Base-by-base conservation (phyloP, 257 asterid genomes). In the Jacaranda mimosifolia region DNA sequence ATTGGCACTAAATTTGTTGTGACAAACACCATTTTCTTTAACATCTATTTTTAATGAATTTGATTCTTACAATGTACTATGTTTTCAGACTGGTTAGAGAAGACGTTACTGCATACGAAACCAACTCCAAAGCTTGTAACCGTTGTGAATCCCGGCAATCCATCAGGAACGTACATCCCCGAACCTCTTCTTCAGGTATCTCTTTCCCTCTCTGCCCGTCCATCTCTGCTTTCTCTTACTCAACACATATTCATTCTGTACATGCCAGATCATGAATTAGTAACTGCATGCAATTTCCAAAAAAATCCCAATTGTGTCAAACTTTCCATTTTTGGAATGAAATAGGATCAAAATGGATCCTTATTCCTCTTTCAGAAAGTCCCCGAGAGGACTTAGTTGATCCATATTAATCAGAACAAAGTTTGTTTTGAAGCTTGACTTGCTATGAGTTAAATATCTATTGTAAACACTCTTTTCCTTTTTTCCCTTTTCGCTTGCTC, bases 71-170 rank as follows among this genome's bases (percentile, higher is more conserved):
- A 68, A 48, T 45, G 19, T 74, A 43, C 14, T 70, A 38, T 68
- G 36, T 79, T 81, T 64, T 80, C 91, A 96, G 99, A 90, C 46
- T 96, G 99, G 99, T 84, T 96, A 68, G 98, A 91, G 81, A 87
- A 72, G 86, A 91, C 92, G 8, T 79, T 96, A 63, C 72, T 65
- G 85, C 65, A 90, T 51, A 82, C 93, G 18, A 85, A 86, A 80
- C 99, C 98, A 35, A 90, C 98, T 18, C 99, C 99, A 15, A 96
- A 93, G 94, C 94, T 96, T 49, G 98, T 96, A 45, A 83, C 88
- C 72, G 86, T 96, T 64, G 99, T 96, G 72, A 96, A 96, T 91
- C 99, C 99, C 1, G 99, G 99, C 72, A 96, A 96, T 80, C 99
- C 99, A 3, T 96, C 99, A 3, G 99, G 99, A 80, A 96, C 99